Base-by-base conservation (phyloP, 1,284 basidiomycete genomes). In the Phenoliferia sp. region DNA sequence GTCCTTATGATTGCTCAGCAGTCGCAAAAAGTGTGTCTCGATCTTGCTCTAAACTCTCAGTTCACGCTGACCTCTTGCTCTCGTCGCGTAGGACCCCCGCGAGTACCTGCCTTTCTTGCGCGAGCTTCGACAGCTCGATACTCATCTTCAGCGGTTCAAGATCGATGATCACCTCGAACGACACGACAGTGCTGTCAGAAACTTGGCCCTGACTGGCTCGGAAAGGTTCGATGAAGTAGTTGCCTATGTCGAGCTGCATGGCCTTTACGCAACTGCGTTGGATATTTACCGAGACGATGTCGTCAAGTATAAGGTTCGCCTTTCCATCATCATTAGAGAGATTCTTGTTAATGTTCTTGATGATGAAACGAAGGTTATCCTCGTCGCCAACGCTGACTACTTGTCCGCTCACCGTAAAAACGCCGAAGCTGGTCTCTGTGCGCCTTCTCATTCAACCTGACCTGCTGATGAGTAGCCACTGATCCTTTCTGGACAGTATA, bases 21-120 rank as follows among this genome's bases (percentile, higher is more conserved):
- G 76, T 91, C 94, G 39, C 94, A 97, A 79, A 95, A 94, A 84
- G 93, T 91, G 54, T 32, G 78, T 69, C 16, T 0, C 9, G 10
- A 4, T 15, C 22, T 17, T 28, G 16, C 31, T 15, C 12, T 44
- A 44, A 44, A 44, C 39, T 44, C 39, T 44, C 22, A 33, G 32
- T 52, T 39, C n/a, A 60, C 31, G 1, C 29, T 12, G 16, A 31
- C 17, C 34, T 31, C 3, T 16, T 26, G 10, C 16, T 17, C 36
- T 50, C n/a, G 12, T 1, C 58, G 35, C 65, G 35, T 76, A 96
- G 90, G 95, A 99, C 80, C 96, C 96, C 9, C 86, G 94, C 75
- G 96, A 99, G 79, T 99, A 99, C 77, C 85, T 99, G 0, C 94
- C 96, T 0, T 98, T 99, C 85, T 83, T 99, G 62, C 87, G 93